A percentile compares a stretch with the other conserved stretches of the same genome.
phyloP scores from a whole-genome alignment of 495 filamentous ascomycete species.

The Neurospora africana region DNA sequence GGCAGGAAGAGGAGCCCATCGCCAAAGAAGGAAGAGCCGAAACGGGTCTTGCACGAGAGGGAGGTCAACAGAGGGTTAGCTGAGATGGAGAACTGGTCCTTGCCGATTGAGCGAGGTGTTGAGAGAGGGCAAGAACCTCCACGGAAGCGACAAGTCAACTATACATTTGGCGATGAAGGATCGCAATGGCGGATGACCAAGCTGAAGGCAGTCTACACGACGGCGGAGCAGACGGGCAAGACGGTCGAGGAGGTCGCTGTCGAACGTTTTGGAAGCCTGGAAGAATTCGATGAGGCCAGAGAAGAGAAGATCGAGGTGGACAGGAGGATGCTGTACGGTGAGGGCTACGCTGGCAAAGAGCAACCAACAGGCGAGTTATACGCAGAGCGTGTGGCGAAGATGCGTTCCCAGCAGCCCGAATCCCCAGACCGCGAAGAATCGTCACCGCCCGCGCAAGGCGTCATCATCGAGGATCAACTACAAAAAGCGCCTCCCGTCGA shows the following conservation, averaged over 20 bases:
- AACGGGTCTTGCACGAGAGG: slow-evolving; percentile 66
- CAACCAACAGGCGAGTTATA: slow-evolving; percentile 85
- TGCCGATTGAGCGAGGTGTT: slow-evolving; percentile 24
- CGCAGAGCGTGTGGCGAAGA: slow-evolving; percentile 46
- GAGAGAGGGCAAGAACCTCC: slow-evolving; percentile 25
- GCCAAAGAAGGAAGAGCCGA: slow-evolving; percentile 53
- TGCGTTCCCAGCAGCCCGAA: slow-evolving; percentile 1
- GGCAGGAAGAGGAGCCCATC: slow-evolving; percentile 36
- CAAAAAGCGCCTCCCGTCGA: slow-evolving; percentile 45
- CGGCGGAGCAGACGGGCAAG: slow-evolving; percentile 60
- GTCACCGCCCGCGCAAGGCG: slow-evolving; percentile 29
- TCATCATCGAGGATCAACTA: slow-evolving; percentile 31
- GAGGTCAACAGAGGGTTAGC: slow-evolving; percentile 66
- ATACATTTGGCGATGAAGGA: slow-evolving; percentile 82
- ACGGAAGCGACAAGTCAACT: slow-evolving; percentile 56
- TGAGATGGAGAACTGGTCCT: slow-evolving; percentile 29
- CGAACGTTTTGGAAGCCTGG: slow-evolving; percentile 70
- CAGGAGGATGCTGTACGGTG: slow-evolving; percentile 70
- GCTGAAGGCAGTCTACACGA: slow-evolving; percentile 73
- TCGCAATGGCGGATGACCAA: slow-evolving; percentile 94
- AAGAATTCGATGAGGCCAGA: slow-evolving; percentile 82
- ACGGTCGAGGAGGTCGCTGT: slow-evolving; percentile 70
- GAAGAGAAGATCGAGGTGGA: slow-evolving; percentile 94
- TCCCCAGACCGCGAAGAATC: neutral
- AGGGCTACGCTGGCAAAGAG: slow-evolving; percentile 75